A percentile compares a stretch with the other conserved stretches of the same genome.
Conservation (phyloP, 148 eudicot genomes). For the Talinum fruticosum region DNA sequence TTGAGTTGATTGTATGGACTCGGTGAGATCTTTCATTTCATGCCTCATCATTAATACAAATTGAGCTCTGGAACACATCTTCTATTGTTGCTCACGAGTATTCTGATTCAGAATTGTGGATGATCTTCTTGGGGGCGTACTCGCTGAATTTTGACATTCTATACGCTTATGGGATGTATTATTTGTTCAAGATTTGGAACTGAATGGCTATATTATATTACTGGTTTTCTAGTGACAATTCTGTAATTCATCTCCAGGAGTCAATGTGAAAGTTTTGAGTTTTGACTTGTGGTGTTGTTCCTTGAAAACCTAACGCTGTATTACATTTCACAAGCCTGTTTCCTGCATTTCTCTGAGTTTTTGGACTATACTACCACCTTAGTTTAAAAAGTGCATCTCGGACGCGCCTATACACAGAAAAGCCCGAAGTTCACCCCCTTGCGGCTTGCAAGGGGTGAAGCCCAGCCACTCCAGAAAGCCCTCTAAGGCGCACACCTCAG, state of each 20-base stretch:
- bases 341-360: too few relatives aligned
- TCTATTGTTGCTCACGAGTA: neutral
- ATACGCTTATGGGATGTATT: neutral
- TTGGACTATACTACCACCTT: too few relatives aligned
- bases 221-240: neutral
- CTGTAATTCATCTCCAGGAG: neutral
- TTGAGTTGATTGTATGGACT: conserved; percentile 1
- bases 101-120: neutral
- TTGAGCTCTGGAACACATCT: neutral
- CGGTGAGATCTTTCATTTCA: neutral
- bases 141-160: neutral
- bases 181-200: neutral
- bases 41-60: neutral
- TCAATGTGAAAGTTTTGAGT: neutral
- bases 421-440: too few relatives aligned
- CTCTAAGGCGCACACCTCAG: too few relatives aligned
- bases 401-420: too few relatives aligned
- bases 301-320: neutral
- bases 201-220: neutral
- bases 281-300: neutral
- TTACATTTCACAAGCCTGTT: neutral
- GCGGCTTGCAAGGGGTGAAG: too few relatives aligned
- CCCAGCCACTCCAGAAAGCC: too few relatives aligned
- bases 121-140: neutral
- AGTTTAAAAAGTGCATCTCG: too few relatives aligned